Base-by-base conservation (phyloP, 2,329 filamentous ascomycete genomes). In the Dendryphion nanum region DNA sequence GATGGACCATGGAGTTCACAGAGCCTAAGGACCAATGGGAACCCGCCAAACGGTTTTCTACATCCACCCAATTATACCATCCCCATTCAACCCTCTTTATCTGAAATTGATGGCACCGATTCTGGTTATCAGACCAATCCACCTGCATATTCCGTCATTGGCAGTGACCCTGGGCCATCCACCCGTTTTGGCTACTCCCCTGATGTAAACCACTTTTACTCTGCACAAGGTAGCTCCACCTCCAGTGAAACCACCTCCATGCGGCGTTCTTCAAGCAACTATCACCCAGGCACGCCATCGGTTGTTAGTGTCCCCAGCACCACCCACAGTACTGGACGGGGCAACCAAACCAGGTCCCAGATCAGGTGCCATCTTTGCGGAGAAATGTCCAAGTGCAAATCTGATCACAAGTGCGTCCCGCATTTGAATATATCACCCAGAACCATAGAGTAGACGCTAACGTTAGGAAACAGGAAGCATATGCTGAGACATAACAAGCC, bases 401-500 rank as follows among this genome's bases (percentile, higher is more conserved):
- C 65, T 10, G 64, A 67, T 33, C 46, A 50, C 38, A 67, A 61
- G 65, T 68, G 41, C 23, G 64, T 61, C 19, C 19, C 10, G 23
- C 23, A 10, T 26, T 26, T 26, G 23, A 26, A 26, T 33, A 13
- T 18, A 21, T 12, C 18, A 14, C 33, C 6, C 6, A 15, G 23
- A 26, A 26, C 8, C 23, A 8, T 13, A 10, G 19, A 18, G 12
- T 10, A 29, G 16, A 14, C 17, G 34, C 53, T 60, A 32, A 60
- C 28, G 17, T 10, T 10, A 4, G 0, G n/a, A 19, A n/a, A 15
- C 13, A 41, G 89, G 42, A 95, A 94, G 63, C 88, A 94, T 53
- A 65, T 73, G 31, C 73, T 82, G 15, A 81, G 82, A 33, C 88
- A 95, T 61, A 72, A 68, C 1, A 89, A 85, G 49, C 79, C 81